Evolutionary conservation across 2,329 filamentous ascomycete genomes (phyloP), one percentile per base, ranked within the genome.

Genomic region (Thelonectria blattea): DNA sequence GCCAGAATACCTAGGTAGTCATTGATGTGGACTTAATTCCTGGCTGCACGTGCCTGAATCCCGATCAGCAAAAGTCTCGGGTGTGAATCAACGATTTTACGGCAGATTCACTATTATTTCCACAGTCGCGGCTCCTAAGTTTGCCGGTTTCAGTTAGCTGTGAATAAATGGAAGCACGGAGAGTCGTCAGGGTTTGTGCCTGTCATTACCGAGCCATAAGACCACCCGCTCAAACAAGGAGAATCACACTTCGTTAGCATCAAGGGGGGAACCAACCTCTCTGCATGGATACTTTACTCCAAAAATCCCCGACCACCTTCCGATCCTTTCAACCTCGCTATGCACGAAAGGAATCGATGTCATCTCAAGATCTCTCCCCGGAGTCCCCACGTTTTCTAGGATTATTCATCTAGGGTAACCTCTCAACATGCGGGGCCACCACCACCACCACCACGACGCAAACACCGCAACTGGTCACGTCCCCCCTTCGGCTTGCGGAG

Each of bases 331-430:
- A 10, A 17, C 9, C 14, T 42, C 39, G 6, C 5, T 10, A 17
- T 17, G 17, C 39, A 42, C 39, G 39, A 17, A 20, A 20, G 39
- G 17, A 34, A 37, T n/a, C 12, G 15, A n/a, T 22, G n/a, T n/a
- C 24, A 47, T 24, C 9, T 47, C 24, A 11, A 54, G 52, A 54
- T 54, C 41, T 39, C 20, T 30, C 50, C 50, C 50, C 43, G 15
- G n/a, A n/a, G n/a, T n/a, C n/a, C n/a, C n/a, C n/a, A n/a, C 43
- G 20, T 18, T 17, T 43, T 32, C 37, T 20, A 54, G 30, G 42
- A 18, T 37, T 24, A 17, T 15, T 18, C 18, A 30, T 32, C 8
- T 22, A 17, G n/a, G 5, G n/a, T 52, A 42, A 15, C 37, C 12
- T 14, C 52, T n/a, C 15, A 3, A 18, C 11, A 17, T 54, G 52